Base-by-base conservation (phyloP, 2,329 filamentous ascomycete genomes). In the Hirsutella rhossiliensis region DNA sequence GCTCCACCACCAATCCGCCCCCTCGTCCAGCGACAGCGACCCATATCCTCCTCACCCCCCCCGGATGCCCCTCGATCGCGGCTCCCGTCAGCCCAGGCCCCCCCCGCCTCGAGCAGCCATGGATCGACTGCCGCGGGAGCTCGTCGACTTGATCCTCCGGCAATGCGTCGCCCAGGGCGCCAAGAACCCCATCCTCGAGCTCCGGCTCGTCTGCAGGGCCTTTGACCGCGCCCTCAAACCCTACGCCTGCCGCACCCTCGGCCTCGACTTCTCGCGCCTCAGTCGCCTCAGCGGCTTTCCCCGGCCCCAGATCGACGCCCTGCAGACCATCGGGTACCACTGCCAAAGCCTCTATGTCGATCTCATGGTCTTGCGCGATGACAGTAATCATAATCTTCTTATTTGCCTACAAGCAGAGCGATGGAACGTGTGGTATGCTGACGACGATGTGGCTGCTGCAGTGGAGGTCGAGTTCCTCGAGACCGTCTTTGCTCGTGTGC, bases 291-390 rank as follows among this genome's bases (percentile, higher is more conserved):
- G 56, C 50, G 56, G 50, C 29, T 50, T 54, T 15, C 50, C 48
- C 17, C 63, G 55, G 5, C 65, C 62, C 1, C 56, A 62, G 42
- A 47, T 62, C n/a, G 60, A 63, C 51, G 64, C 63, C 7, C 54
- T 75, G n/a, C 61, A 64, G 48, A 66, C 64, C 3, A 62, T 72
- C 41, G 71, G 68, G 3, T 61, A 63, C 28, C 58, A 69, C n/a
- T 72, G 69, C 60, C 66, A 66, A 50, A 66, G 68, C 28, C 51
- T 76, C 5, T 72, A 69, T 46, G 60, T 75, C 40, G 72, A 76
- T 51, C 56, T 75, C 54, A 73, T 72, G 68, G 63, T 73, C 15
- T 55, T 75, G 32, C 65, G 72, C 50, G 72, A 75, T 51, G 69
- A 73, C 43, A 53, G 72, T 73, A 58, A 20, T 31, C 20, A 15